phyloP scores from a whole-genome alignment of 805 yeast genomes.

The Starmerella asiatica region DNA sequence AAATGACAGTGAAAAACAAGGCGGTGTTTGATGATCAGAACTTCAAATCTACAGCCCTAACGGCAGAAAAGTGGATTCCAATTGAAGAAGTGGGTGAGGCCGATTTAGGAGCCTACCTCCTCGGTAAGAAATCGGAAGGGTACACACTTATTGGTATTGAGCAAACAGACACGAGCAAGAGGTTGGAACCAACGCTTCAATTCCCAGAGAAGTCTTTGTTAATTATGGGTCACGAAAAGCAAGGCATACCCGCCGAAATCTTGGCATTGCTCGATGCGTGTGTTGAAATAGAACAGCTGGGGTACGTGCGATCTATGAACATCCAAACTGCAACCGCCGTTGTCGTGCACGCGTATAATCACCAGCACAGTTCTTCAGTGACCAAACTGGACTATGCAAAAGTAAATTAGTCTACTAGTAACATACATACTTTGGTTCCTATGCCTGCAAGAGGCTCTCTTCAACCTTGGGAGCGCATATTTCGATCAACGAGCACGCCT shows the following conservation, averaged over 20 bases:
- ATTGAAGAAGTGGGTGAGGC: conserved; percentile 58
- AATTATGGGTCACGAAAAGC: conserved; percentile 72
- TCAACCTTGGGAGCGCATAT: conserved; percentile 49
- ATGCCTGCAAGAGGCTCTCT: conserved; percentile 7
- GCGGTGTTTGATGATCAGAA: conserved; percentile 49
- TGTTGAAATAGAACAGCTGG: conserved; percentile 81
- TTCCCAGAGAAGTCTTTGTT: conserved; percentile 74
- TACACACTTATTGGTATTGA: conserved; percentile 81
- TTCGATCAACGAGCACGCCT: conserved; percentile 46
- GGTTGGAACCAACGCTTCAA: conserved; percentile 44
- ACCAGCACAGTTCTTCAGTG: conserved; percentile 13
- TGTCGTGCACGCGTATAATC: conserved; percentile 71
- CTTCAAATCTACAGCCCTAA: conserved; percentile 79
- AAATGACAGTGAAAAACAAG: conserved; percentile 62
- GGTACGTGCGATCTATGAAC: conserved; percentile 88
- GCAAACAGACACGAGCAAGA: conserved; percentile 81
- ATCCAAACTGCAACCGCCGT: conserved; percentile 95
- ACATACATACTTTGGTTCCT: not conserved
- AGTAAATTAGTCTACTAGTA: not conserved
- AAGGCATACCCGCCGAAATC: conserved; percentile 80
- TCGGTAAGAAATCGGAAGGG: conserved; percentile 52
- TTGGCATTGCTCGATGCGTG: conserved; percentile 73
- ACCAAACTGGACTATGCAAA: not conserved
- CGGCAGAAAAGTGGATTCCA: conserved; percentile 95
- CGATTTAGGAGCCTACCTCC: conserved; percentile 44